A percentile compares a stretch with the other conserved stretches of the same genome.
Conservation (phyloP, 2,329 filamentous ascomycete genomes). For the Metarhizium guizhouense region DNA sequence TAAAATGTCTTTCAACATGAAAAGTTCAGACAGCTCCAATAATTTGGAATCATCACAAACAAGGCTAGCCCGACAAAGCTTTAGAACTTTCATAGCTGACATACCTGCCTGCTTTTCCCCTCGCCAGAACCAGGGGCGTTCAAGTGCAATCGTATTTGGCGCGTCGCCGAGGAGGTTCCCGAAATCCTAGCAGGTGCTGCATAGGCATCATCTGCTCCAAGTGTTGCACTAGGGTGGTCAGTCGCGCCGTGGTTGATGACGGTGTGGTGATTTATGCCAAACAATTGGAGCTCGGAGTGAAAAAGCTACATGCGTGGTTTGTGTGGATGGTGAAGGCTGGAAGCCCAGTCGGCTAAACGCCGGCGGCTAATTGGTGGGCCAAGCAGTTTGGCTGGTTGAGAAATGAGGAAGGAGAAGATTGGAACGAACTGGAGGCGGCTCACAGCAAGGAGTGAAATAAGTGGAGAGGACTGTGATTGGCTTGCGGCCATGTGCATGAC, state of each 20-base stretch:
- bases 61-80: neutral
- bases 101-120: neutral
- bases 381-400: neutral
- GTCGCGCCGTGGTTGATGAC: neutral
- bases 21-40: slow-evolving; percentile 72
- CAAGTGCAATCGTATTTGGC: neutral
- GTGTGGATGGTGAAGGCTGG: neutral
- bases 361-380: neutral
- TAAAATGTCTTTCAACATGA: slow-evolving; percentile 50
- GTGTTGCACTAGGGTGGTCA: neutral
- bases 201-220: slow-evolving; percentile 5
- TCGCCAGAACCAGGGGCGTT: neutral
- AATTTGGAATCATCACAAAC: slow-evolving; percentile 39
- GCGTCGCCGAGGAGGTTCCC: slow-evolving; percentile 6
- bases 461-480: slow-evolving; percentile 9
- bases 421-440: no score
- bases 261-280: neutral
- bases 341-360: slow-evolving; percentile 1
- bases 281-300: neutral
- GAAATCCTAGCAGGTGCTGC: slow-evolving; percentile 2
- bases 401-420: no score
- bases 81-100: neutral
- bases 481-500: slow-evolving; percentile 8
- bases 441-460: neutral
- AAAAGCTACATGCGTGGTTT: neutral